These are phyloP conservation scores for Pezicula radicicola DNA, from an alignment of 2,329 filamentous ascomycete species.

Conservation along the genomic window DNA sequence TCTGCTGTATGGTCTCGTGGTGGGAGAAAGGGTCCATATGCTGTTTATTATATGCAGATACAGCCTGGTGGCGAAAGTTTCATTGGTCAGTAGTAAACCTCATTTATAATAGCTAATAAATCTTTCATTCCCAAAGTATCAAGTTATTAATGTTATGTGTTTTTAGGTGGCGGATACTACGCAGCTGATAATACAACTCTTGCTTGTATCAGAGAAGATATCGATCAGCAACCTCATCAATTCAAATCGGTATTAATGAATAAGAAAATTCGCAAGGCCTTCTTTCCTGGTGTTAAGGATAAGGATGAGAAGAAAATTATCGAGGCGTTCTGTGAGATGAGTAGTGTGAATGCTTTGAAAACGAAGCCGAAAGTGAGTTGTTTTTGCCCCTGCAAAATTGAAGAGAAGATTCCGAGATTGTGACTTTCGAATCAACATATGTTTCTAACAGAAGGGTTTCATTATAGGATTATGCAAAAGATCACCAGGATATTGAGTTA, in stretches of 20 bases:
- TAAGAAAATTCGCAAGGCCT: constrained; percentile 57
- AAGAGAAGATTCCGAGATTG: constrained; percentile 5
- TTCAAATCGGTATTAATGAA: constrained; percentile 67
- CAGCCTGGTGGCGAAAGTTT: constrained; percentile 67
- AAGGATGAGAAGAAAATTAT: constrained; percentile 52
- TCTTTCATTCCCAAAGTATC: not conserved
- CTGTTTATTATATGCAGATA: constrained; percentile 83
- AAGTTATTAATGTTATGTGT: not conserved
- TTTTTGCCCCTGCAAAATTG: constrained; percentile 35
- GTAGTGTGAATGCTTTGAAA: constrained; percentile 75
- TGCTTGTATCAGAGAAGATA: constrained; percentile 64
- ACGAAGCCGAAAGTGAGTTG: constrained; percentile 69
- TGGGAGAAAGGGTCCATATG: constrained; percentile 82
- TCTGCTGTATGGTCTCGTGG: constrained; percentile 83
- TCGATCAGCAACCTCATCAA: constrained; percentile 69
- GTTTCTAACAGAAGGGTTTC: not conserved
- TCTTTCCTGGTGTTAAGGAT: constrained; percentile 55
- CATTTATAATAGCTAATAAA: not conserved
- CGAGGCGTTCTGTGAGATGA: constrained; percentile 67
- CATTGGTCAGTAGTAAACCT: constrained; percentile 45
- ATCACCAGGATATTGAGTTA: constrained; percentile 77
- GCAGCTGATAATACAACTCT: constrained; percentile 68
- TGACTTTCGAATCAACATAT: not conserved
- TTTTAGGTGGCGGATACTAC: constrained; percentile 67
- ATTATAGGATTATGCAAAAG: constrained; percentile 61